Conservation (phyloP, 345 rosid genomes). For the Salix brachista region DNA sequence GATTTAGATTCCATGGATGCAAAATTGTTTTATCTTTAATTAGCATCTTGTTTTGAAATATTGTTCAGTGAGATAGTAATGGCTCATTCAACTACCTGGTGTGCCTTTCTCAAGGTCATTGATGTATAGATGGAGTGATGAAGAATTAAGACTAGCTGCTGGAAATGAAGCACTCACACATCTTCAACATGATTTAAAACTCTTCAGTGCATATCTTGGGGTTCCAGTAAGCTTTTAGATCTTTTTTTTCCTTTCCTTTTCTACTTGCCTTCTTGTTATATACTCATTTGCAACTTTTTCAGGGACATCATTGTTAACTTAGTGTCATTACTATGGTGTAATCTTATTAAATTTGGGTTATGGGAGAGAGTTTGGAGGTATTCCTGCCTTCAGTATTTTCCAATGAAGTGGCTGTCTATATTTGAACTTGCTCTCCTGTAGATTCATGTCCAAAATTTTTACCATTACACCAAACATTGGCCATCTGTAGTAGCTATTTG, state of each 20-base stretch:
- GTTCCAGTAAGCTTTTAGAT: conserved; percentile 42
- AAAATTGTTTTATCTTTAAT: not conserved
- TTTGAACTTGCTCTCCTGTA: not conserved
- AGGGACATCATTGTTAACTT: not conserved
- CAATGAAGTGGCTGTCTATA: not conserved
- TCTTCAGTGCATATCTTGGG: conserved; percentile 70
- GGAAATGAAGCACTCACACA: conserved; percentile 47
- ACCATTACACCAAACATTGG: not conserved
- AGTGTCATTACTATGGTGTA: not conserved
- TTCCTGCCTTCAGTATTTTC: not conserved
- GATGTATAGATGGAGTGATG: conserved; percentile 53
- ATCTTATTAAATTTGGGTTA: not conserved
- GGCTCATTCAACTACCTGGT: conserved; percentile 5
- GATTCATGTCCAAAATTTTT: not conserved
- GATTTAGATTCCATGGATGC: not conserved
- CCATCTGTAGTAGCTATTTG: not conserved
- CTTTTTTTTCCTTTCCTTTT: not conserved
- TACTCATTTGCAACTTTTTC: not conserved
- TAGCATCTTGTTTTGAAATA: not conserved
- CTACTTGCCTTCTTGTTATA: not conserved
- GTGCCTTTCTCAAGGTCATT: conserved; percentile 30
- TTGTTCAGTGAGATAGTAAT: too few species aligned
- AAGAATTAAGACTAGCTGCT: conserved; percentile 68
- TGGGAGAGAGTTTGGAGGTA: not conserved
- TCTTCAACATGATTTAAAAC: conserved; percentile 59